These are phyloP conservation scores for Boletus sensibilis DNA, from an alignment of 768 basidiomycete genomes.

Conservation along the genomic window DNA sequence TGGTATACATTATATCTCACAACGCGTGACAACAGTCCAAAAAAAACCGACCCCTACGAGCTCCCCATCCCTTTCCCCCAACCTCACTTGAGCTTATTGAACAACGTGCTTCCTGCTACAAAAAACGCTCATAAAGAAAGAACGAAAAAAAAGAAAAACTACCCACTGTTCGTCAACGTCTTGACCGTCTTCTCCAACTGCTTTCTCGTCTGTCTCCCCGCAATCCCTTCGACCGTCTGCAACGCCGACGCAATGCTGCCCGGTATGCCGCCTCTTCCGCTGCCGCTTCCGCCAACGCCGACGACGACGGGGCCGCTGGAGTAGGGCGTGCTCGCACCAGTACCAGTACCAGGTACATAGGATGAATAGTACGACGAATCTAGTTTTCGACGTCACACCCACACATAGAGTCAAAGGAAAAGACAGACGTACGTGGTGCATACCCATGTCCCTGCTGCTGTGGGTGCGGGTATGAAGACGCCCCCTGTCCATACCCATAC, in stretches of 20 bases:
- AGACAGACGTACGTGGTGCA: constrained; percentile 36
- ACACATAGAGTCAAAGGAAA: background rate
- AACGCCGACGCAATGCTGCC: constrained; percentile 36
- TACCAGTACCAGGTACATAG: constrained; percentile 4
- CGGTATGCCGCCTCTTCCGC: constrained; percentile 12
- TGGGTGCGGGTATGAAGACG: background rate
- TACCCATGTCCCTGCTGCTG: constrained; percentile 10
- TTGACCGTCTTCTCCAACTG: constrained; percentile 50
- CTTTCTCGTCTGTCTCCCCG: constrained; percentile 48
- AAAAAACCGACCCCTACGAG: background rate
- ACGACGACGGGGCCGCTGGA: background rate
- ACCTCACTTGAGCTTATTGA: constrained; percentile 8
- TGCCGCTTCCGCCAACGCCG: background rate
- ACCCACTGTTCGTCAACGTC: constrained; percentile 53
- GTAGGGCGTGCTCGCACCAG: background rate
- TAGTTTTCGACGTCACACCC: background rate
- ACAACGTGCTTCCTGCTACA: constrained; percentile 1
- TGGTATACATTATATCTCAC: too few relatives aligned
- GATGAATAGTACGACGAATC: constrained; percentile 7
- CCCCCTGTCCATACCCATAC: background rate
- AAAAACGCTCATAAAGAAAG: background rate
- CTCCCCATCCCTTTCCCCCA: too few relatives aligned
- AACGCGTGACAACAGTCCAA: too few relatives aligned
- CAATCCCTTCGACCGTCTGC: constrained; percentile 54
- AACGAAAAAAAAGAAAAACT: background rate